Base-by-base conservation (phyloP, 805 yeast genomes). In the Saccharomycopsis sp. region DNA sequence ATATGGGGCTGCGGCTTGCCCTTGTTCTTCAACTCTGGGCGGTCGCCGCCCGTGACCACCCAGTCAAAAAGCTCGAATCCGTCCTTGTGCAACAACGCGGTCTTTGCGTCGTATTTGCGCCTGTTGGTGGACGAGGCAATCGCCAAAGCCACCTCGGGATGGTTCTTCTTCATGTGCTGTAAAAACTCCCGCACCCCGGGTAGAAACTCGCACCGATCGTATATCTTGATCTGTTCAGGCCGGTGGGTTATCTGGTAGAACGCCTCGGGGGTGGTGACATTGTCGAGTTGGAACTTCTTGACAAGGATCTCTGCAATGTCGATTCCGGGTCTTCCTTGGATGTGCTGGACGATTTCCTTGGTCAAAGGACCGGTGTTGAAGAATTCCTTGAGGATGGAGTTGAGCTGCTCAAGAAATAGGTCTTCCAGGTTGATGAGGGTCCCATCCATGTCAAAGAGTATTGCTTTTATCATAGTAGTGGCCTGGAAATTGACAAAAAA, bases 1-100 rank as follows among this genome's bases (percentile, higher is more conserved):
- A 92, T 87, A 57, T 88, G 92, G 2, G 98, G 97, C 43, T 68
- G 67, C 9, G 98, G 98, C 58, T 92, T 92, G 4, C 98, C 97
- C 47, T 79, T 71, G 3, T 96, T 96, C 10, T 64, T 67, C 42
- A 92, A 75, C 31, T 94, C 69, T 29, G 75, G 65, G 55, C 92
- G 94, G 62, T 92, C 97, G 5, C 42, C 42, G 7, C 96, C 97
- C 1, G 89, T 80, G 25, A 89, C 80, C 13, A 81, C 66, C 6
- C 58, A 59, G 34, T 71, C 74, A 54, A 92, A 92, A 25, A 70
- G 55, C 1, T 69, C 69, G 50, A 85, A 83, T 1, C 78, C 75
- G n/a, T 71, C 61, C 17, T 62, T 58, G 10, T 20, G 29, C 35
- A 87, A 65, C 55, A 84, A 89, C 5, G 56, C 64, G 0, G 96